Percentiles rank a stretch among this genome's conserved stretches.
phyloP scores from a whole-genome alignment of 108 stramenopile genomes.

The Nitzschia sp. region DNA sequence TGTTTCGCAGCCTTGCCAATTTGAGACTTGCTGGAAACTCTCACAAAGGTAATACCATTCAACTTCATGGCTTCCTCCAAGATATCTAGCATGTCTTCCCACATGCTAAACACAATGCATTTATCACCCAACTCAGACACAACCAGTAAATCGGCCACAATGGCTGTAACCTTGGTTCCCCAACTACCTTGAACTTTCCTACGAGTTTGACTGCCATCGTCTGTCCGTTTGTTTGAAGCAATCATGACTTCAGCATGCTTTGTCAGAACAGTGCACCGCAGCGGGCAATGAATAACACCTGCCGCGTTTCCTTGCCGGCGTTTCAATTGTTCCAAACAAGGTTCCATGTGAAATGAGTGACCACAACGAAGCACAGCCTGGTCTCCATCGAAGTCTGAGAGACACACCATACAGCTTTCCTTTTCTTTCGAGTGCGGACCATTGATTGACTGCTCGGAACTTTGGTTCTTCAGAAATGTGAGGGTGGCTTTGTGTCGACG shows the following conservation, averaged over 20 bases:
- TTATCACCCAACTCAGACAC: conserved; percentile 61
- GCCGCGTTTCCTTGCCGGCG: conserved; percentile 21
- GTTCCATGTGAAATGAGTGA: conserved; percentile 62
- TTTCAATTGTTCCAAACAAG: conserved; percentile 49
- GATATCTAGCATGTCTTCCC: conserved; percentile 88
- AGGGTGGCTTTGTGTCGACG: conserved; percentile 54
- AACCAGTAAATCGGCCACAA: conserved; percentile 56
- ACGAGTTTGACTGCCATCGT: conserved; percentile 44
- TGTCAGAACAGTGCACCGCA: conserved; percentile 47
- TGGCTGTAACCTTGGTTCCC: conserved; percentile 71
- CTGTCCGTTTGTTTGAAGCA: conserved; percentile 44
- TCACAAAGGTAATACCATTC: conserved; percentile 46
- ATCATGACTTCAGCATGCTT: conserved; percentile 48
- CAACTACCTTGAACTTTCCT: conserved; percentile 64
- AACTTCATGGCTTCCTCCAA: conserved; percentile 55
- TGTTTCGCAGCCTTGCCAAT: conserved; percentile 38
- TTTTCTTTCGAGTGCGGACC: conserved; percentile 1
- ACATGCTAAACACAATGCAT: conserved; percentile 71
- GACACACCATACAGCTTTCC: conserved; percentile 58
- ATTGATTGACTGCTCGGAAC: conserved; percentile 17
- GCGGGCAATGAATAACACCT: conserved; percentile 38
- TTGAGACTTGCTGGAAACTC: conserved; percentile 31
- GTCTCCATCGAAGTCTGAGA: conserved; percentile 50
- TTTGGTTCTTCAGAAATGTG: conserved; percentile 63
- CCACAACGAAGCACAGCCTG: conserved; percentile 70